Conservation (phyloP, 345 rosid species). For the Raphanus sativus region DNA sequence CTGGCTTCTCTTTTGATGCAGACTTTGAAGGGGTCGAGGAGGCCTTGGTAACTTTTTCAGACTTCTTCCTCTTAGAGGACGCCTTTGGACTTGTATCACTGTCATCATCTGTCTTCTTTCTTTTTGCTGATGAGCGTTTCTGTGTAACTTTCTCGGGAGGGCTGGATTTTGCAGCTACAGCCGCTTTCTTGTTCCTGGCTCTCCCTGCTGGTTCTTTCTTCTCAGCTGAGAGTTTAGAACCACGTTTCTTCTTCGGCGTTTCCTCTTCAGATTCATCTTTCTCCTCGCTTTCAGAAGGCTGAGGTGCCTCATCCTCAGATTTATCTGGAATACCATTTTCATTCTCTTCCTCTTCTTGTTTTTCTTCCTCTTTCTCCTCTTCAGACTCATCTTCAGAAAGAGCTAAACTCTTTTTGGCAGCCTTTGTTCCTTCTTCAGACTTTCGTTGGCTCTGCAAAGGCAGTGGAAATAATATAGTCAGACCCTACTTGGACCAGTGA, state of each 20-base stretch:
- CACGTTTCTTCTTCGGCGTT: constrained; percentile 52
- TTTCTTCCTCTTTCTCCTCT: constrained; percentile 38
- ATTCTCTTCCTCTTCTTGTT: constrained; percentile 47
- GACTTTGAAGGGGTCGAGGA: constrained; percentile 48
- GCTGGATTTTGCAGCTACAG: constrained; percentile 38
- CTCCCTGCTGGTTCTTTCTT: constrained; percentile 62
- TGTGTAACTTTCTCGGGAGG: constrained; percentile 55
- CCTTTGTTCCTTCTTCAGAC: constrained; percentile 48
- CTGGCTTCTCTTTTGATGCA: constrained; percentile 65
- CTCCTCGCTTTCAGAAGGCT: constrained; percentile 77
- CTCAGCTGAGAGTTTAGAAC: constrained; percentile 41
- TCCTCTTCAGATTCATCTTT: constrained; percentile 58
- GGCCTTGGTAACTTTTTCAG: constrained; percentile 45
- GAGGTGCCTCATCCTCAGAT: constrained; percentile 43
- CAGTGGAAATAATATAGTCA: neutral
- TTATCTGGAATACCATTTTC: constrained; percentile 52
- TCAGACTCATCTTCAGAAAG: constrained; percentile 62
- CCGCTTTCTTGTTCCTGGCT: constrained; percentile 52
- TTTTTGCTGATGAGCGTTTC: constrained; percentile 52
- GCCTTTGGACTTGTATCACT: constrained; percentile 59
- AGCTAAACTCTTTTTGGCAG: constrained; percentile 37
- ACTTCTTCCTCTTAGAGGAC: constrained; percentile 60
- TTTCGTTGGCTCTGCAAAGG: constrained; percentile 57
- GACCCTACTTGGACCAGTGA: constrained; percentile 10
- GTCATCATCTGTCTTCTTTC: constrained; percentile 53